Base-by-base conservation (phyloP, 192 early-diverging fungal species). In the Pilaira anomala region DNA sequence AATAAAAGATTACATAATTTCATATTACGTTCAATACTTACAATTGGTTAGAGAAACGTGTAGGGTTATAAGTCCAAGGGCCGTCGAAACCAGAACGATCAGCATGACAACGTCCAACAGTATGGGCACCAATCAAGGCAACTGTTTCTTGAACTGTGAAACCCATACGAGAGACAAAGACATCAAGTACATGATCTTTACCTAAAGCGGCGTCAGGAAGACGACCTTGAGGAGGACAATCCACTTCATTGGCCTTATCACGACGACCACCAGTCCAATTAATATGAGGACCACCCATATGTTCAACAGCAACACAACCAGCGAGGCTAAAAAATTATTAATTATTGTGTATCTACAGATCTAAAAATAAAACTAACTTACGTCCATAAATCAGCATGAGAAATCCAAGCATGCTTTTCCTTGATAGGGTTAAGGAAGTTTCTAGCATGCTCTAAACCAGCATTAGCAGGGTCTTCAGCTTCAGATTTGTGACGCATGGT, bases 371-470 rank as follows among this genome's bases (percentile, higher is more conserved):
- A n/a, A n/a, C n/a, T n/a, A 42, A 63, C 68, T 57, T 64, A 69
- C 68, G 88, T 88, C 88, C 88, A 90, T 62, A 90, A 71, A 75
- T 90, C 88, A 40, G 85, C 88, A 69, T 90, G 86, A 28, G 83
- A 77, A 50, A 90, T 81, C 81, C 75, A 76, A 28, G 77, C 66
- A 71, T 80, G 61, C 55, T 85, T 82, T 50, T 76, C 57, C 68
- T 88, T 90, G 65, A 90, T 75, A 12, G 83, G 78, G 61, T 90
- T 88, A 5, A 90, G 61, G 44, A 76, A 60, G 7, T 71, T 39
- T 28, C 87, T 65, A 14, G 80, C 76, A 16, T 42, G 21, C 0
- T 82, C 66, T 21, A 80, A 66, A 50, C 88, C 88, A 48, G 81
- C 80, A 68, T 90, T 90, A 40, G 88, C 88, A 22, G 79, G 83